These are phyloP conservation scores for Populus hybrid DNA, from an alignment of 441 rosid genomes.

Conservation along the genomic window DNA sequence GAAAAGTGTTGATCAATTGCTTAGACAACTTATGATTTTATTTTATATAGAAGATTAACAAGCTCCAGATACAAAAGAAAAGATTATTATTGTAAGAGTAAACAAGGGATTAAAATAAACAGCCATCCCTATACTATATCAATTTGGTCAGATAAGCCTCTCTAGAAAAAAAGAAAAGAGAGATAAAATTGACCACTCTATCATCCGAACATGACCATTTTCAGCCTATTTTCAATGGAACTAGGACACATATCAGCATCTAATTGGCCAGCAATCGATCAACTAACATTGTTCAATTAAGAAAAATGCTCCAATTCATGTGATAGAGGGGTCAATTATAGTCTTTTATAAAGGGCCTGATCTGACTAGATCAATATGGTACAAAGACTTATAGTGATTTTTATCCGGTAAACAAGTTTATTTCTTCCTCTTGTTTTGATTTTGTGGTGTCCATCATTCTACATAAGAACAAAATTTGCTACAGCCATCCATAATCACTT, in stretches of 20 bases:
- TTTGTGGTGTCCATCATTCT: background rate
- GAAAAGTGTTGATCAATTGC: too few relatives aligned
- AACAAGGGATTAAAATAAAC: too few relatives aligned
- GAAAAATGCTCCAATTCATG: background rate
- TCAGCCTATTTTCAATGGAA: background rate
- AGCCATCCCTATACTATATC: too few relatives aligned
- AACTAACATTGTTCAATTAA: background rate
- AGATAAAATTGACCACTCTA: too few relatives aligned
- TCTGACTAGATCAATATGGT: background rate
- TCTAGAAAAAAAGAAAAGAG: too few relatives aligned
- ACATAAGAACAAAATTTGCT: background rate
- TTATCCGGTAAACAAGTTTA: background rate
- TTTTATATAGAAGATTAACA: too few relatives aligned
- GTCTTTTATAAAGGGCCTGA: background rate
- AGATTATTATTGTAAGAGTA: too few relatives aligned
- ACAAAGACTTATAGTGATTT: background rate
- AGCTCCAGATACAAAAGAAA: too few relatives aligned
- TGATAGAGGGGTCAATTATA: background rate
- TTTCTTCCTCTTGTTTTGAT: background rate
- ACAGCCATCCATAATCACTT: background rate
- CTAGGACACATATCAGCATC: background rate
- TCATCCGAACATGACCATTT: too few relatives aligned
- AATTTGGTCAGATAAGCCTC: too few relatives aligned
- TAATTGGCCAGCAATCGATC: background rate
- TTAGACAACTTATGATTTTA: too few relatives aligned